These are phyloP conservation scores for Benincasa hispida DNA, from an alignment of 306 rosid species.

Conservation along the genomic window DNA sequence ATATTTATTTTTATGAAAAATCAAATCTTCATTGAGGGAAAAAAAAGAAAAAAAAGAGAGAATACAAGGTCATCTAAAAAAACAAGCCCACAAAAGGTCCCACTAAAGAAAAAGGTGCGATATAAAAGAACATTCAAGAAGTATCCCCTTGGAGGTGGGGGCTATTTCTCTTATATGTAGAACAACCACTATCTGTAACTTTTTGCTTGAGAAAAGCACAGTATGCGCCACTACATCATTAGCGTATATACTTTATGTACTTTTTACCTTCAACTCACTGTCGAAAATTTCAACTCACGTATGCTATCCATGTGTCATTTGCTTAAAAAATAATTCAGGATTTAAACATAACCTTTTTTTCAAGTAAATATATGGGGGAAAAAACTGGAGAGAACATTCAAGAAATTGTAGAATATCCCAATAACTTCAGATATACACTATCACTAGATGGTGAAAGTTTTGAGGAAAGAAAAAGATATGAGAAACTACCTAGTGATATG, in stretches of 20 bases:
- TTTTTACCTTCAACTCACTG: neutral
- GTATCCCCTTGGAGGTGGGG: no score
- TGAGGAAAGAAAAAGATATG: neutral
- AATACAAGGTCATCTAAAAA: no score
- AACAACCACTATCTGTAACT: no score
- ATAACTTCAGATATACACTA: neutral
- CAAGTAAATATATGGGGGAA: neutral
- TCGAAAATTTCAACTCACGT: neutral
- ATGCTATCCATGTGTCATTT: neutral
- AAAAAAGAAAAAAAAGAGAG: no score
- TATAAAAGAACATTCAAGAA: no score
- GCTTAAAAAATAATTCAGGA: neutral
- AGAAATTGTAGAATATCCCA: neutral
- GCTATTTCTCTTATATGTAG: no score
- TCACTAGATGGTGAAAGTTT: neutral
- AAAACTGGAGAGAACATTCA: neutral
- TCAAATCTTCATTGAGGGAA: no score
- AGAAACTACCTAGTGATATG: constrained; percentile 37
- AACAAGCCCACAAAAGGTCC: no score
- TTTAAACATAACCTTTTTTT: neutral
- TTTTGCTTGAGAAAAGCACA: neutral
- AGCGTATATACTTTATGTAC: neutral
- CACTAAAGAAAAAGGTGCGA: no score
- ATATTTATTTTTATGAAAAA: neutral
- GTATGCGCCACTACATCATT: neutral